A percentile compares a stretch with the other conserved stretches of the same genome.
phyloP scores from a whole-genome alignment of 2,329 filamentous ascomycete species.

The Calonectria hawksworthii region DNA sequence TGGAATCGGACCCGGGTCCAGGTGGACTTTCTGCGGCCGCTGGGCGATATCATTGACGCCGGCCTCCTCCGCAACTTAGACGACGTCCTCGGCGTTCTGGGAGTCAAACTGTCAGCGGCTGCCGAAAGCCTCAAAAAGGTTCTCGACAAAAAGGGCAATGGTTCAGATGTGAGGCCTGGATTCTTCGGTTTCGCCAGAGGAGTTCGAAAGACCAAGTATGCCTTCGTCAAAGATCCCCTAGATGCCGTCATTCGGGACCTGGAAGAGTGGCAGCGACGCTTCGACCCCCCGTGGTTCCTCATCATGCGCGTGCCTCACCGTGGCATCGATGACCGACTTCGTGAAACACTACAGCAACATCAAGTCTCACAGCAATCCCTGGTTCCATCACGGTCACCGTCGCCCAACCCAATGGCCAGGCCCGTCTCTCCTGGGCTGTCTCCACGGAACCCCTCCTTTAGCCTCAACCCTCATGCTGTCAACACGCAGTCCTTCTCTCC shows the following conservation, averaged over 20 bases:
- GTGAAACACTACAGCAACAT: neutral
- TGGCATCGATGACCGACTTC: constrained; percentile 3
- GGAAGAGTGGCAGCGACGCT: constrained; percentile 18
- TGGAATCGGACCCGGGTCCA: constrained; percentile 14
- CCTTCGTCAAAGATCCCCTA: constrained; percentile 10
- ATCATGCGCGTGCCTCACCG: constrained; percentile 21
- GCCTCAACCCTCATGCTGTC: neutral
- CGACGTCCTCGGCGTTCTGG: constrained; percentile 14
- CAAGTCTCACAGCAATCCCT: neutral
- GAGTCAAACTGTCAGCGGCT: neutral
- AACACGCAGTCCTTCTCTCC: neutral
- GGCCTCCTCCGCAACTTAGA: constrained; percentile 14
- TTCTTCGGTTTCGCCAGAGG: constrained; percentile 9
- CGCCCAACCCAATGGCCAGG: neutral
- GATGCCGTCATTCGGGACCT: constrained; percentile 16
- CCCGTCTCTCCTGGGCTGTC: neutral
- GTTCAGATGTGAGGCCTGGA: neutral
- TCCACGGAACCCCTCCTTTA: neutral
- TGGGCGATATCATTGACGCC: neutral
- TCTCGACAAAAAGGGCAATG: constrained; percentile 1
- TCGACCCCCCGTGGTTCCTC: constrained; percentile 25
- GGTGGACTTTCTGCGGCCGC: constrained; percentile 11
- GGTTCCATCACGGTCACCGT: neutral
- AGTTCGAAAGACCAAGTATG: constrained; percentile 8
- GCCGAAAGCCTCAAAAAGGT: constrained; percentile 1